These are phyloP conservation scores for Teratosphaeria destructans DNA, from an alignment of 2,329 filamentous ascomycete genomes.

Conservation along the genomic window DNA sequence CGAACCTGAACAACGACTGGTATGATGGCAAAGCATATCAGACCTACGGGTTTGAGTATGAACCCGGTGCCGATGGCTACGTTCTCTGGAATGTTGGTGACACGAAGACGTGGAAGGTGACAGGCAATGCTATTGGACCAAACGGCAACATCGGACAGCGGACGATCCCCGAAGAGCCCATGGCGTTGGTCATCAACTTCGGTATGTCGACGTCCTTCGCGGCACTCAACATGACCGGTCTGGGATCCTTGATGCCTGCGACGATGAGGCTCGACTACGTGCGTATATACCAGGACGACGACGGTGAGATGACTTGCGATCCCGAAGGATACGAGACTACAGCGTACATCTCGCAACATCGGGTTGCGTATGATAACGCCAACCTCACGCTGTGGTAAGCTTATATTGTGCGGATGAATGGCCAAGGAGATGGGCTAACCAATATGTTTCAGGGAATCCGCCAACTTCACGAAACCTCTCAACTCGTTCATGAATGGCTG, in stretches of 20 bases:
- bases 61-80: conserved; percentile 47
- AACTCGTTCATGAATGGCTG: conserved; percentile 53
- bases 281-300: conserved; percentile 57
- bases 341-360: conserved; percentile 53
- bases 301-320: conserved; percentile 52
- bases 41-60: conserved; percentile 53
- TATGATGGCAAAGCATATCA: conserved; percentile 56
- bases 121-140: conserved; percentile 49
- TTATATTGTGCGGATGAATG: background rate
- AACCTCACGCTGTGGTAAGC: conserved; percentile 55
- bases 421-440: conserved; percentile 5
- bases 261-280: conserved; percentile 60
- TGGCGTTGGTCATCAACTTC: conserved; percentile 58
- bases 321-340: conserved; percentile 58
- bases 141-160: conserved; percentile 62
- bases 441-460: conserved; percentile 29
- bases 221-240: conserved; percentile 46
- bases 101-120: conserved; percentile 54
- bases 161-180: conserved; percentile 55
- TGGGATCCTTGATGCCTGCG: conserved; percentile 48
- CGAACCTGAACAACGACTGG: conserved; percentile 55
- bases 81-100: conserved; percentile 61
- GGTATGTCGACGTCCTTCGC: conserved; percentile 61
- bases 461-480: conserved; percentile 49
- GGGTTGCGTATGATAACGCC: conserved; percentile 50